Conservation (phyloP, 495 filamentous ascomycete genomes). For the Tetracladium marchalianum region DNA sequence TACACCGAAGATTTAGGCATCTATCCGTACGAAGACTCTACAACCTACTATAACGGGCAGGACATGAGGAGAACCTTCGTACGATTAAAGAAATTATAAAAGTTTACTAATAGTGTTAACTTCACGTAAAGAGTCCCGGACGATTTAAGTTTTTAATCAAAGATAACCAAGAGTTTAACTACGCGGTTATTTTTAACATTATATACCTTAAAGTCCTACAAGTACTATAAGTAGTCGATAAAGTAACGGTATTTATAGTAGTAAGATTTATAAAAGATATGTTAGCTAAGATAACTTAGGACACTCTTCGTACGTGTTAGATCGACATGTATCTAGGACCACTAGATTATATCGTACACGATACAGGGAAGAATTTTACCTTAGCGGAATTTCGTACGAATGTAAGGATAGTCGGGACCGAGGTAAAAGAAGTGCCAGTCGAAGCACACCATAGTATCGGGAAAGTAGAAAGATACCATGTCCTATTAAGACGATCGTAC, state of each 20-base stretch:
- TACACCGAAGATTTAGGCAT: too few relatives aligned
- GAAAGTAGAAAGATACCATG: constrained; percentile 17
- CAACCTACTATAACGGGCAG: too few relatives aligned
- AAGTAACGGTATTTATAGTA: constrained; percentile 8
- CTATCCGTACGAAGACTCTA: too few relatives aligned
- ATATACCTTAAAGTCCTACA: constrained; percentile 10
- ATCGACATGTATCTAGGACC: constrained; percentile 22
- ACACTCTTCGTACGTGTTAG: too few relatives aligned
- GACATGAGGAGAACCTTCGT: too few relatives aligned
- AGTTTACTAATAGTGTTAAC: too few relatives aligned
- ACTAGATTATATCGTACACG: constrained; percentile 11
- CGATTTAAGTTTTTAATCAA: constrained; percentile 14
- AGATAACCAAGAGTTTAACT: constrained; percentile 16
- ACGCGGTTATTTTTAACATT: constrained; percentile 11
- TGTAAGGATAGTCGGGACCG: constrained; percentile 14
- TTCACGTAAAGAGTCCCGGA: constrained; percentile 1
- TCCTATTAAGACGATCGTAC: constrained; percentile 3
- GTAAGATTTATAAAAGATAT: too few relatives aligned
- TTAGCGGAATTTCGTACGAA: too few relatives aligned
- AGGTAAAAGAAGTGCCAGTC: constrained; percentile 10
- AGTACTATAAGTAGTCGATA: constrained; percentile 8
- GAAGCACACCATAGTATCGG: constrained; percentile 19
- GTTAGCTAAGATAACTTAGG: too few relatives aligned
- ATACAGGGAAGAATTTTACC: constrained; percentile 21
- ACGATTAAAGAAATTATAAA: too few relatives aligned